Evolutionary conservation across 2,329 filamentous ascomycete species (phyloP), one percentile per base, ranked within the genome.

Genomic region (Aureobasidium musti): DNA sequence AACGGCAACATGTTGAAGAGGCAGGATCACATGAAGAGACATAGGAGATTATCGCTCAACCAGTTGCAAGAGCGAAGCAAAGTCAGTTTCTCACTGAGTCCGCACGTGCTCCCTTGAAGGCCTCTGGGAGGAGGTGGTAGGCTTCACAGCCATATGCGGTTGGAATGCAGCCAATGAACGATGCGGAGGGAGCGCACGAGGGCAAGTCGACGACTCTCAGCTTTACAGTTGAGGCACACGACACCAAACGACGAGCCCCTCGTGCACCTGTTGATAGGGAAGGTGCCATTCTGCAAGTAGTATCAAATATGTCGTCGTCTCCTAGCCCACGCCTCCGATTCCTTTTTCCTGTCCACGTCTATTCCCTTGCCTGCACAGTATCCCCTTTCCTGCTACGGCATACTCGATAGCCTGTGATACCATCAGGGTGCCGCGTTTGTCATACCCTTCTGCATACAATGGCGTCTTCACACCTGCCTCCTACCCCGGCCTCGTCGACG

Each of bases 401-500:
- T 47, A 23, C 43, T 47, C n/a, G 8, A 47, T 47, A 52, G 23
- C n/a, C 14, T 50, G 43, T 66, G 23, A 39, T 41, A 50, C 45
- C 45, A 52, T 39, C 57, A 52, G 33, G 45, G 30, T 50, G 45
- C 23, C 21, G 26, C 41, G 49, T 26, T 26, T 52, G 59, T 30
- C 43, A 52, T 50, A 50, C 10, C n/a, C 17, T 28, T 41, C 17
- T 41, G 1, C 33, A 63, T 21, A 45, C 67, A 59, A 92, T 92
- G 90, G 86, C 89, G 76, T 87, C 84, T 67, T 82, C 85, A 52
- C 82, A 81, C 65, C 82, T 88, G 64, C 91, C 89, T 52, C 91
- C 89, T 50, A 96, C 91, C 57, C 92, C 91, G 47, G 88, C 87
- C 63, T 90, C 91, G 13, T 94, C 91, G 39, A 89, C 89, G 60